Percentiles rank a stretch among this genome's conserved stretches.
Evolutionary conservation across 2,329 filamentous ascomycete genomes (phyloP).

Genomic region (Aspergillus latus): DNA sequence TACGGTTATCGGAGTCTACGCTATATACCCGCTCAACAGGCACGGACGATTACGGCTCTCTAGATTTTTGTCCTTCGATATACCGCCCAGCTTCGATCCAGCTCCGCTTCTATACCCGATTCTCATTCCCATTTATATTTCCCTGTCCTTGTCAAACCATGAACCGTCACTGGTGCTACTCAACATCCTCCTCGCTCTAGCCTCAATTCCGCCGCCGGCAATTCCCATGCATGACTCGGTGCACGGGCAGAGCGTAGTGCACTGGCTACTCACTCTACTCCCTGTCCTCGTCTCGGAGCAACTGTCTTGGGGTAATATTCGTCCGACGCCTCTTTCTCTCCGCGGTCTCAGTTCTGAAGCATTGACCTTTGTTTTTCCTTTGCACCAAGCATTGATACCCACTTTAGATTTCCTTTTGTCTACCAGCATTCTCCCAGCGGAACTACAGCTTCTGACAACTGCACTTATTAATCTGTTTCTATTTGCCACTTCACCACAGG

Average conservation of each 20-base stretch:
- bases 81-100: conserved; percentile 82
- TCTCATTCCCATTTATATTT: conserved; percentile 71
- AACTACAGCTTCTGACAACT: conserved; percentile 82
- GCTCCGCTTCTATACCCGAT: conserved; percentile 87
- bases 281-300: conserved; percentile 61
- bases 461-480: conserved; percentile 78
- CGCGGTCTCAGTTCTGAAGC: conserved; percentile 55
- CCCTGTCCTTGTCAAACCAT: conserved; percentile 68
- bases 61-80: conserved; percentile 51
- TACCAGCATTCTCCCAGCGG: conserved; percentile 81
- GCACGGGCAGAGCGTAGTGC: conserved; percentile 63
- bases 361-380: conserved; percentile 69
- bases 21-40: conserved; percentile 55
- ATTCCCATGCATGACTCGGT: conserved; percentile 63
- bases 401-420: conserved; percentile 79
- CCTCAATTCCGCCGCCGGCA: conserved; percentile 70
- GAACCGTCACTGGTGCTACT: conserved; percentile 65
- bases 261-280: conserved; percentile 74
- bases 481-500: conserved; percentile 76
- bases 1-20: conserved; percentile 36
- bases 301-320: conserved; percentile 34
- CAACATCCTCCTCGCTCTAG: conserved; percentile 78
- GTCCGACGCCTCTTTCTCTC: conserved; percentile 32
- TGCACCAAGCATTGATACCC: conserved; percentile 75
- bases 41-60: conserved; percentile 30